phyloP scores from a whole-genome alignment of 257 asterid species.

The Leptodermis oblonga region DNA sequence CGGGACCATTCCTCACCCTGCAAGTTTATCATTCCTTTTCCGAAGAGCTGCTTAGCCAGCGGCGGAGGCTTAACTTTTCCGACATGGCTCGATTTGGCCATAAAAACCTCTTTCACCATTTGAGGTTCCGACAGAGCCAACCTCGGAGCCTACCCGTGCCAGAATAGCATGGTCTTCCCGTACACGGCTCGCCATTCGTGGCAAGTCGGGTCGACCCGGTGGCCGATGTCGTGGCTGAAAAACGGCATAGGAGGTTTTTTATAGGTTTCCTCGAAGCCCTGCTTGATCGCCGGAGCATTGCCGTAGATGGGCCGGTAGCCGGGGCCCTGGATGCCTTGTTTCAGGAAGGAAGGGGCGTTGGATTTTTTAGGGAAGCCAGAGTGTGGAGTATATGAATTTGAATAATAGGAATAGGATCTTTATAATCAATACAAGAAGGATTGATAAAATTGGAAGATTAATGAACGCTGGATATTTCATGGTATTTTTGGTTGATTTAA shows the following conservation, averaged over 20 bases:
- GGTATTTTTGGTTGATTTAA: too few relatives aligned
- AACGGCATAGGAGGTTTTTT: slow-evolving; percentile 23
- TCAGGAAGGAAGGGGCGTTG: slow-evolving; percentile 27
- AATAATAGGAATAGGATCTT: too few relatives aligned
- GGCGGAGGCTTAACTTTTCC: slow-evolving; percentile 25
- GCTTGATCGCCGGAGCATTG: slow-evolving; percentile 29
- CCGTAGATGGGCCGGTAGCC: slow-evolving; percentile 32
- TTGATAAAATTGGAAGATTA: too few relatives aligned
- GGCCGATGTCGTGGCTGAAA: slow-evolving; percentile 28
- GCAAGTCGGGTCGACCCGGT: slow-evolving; percentile 36
- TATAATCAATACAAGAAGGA: too few relatives aligned
- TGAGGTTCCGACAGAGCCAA: slow-evolving; percentile 36
- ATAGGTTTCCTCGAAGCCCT: slow-evolving; percentile 28
- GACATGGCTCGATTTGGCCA: slow-evolving; percentile 21
- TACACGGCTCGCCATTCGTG: slow-evolving; percentile 38
- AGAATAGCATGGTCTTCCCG: slow-evolving; percentile 39
- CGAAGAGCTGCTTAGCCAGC: slow-evolving; percentile 31
- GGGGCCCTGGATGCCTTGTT: slow-evolving; percentile 41
- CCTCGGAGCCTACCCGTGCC: slow-evolving; percentile 45
- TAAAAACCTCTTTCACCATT: slow-evolving; percentile 31
- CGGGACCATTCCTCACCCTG: slow-evolving; percentile 32
- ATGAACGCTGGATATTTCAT: too few relatives aligned
- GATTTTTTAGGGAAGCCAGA: slow-evolving; percentile 29
- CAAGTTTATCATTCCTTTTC: slow-evolving; percentile 39
- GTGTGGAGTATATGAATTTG: slow-evolving; percentile 16